Conservation (phyloP, 2,329 filamentous ascomycete genomes). For the Xylaria sp. region DNA sequence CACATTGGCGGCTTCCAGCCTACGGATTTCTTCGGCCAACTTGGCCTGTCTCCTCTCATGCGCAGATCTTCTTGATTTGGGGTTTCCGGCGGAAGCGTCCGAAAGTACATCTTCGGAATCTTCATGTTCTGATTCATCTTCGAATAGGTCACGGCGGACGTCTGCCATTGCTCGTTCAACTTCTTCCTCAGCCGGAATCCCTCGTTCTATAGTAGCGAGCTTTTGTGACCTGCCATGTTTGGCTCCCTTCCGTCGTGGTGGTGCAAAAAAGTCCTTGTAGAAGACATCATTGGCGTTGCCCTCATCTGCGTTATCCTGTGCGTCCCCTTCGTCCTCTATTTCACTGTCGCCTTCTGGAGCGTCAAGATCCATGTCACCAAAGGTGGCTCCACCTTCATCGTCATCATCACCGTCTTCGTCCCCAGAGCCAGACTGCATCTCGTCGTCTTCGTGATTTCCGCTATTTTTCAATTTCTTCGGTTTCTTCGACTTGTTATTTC, state of each 20-base stretch:
- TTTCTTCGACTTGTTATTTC: slow-evolving; percentile 47
- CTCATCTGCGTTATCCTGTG: slow-evolving; percentile 64
- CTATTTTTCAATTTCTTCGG: slow-evolving; percentile 47
- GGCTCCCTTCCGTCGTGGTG: slow-evolving; percentile 77
- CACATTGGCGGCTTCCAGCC: slow-evolving; percentile 88
- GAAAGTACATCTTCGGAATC: slow-evolving; percentile 74
- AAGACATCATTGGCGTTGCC: slow-evolving; percentile 87
- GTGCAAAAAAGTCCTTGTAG: slow-evolving; percentile 94
- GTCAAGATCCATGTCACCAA: slow-evolving; percentile 81
- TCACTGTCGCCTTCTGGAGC: slow-evolving; percentile 75
- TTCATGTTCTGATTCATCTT: slow-evolving; percentile 74
- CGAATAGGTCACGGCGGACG: slow-evolving; percentile 90
- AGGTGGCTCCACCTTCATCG: slow-evolving; percentile 83
- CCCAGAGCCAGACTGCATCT: slow-evolving; percentile 54
- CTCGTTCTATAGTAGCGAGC: slow-evolving; percentile 55
- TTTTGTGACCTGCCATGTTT: slow-evolving; percentile 62
- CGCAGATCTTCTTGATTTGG: slow-evolving; percentile 79
- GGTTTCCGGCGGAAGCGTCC: slow-evolving; percentile 74
- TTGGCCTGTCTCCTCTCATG: slow-evolving; percentile 90
- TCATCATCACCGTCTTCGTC: slow-evolving; percentile 74
- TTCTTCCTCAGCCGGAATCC: slow-evolving; percentile 69
- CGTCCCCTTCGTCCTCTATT: slow-evolving; percentile 74
- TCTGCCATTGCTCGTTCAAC: slow-evolving; percentile 86
- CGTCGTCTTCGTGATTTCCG: slow-evolving; percentile 56
- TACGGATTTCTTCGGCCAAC: slow-evolving; percentile 88